phyloP scores from a whole-genome alignment of 2,329 filamentous ascomycete genomes.

The Cytospora mali region DNA sequence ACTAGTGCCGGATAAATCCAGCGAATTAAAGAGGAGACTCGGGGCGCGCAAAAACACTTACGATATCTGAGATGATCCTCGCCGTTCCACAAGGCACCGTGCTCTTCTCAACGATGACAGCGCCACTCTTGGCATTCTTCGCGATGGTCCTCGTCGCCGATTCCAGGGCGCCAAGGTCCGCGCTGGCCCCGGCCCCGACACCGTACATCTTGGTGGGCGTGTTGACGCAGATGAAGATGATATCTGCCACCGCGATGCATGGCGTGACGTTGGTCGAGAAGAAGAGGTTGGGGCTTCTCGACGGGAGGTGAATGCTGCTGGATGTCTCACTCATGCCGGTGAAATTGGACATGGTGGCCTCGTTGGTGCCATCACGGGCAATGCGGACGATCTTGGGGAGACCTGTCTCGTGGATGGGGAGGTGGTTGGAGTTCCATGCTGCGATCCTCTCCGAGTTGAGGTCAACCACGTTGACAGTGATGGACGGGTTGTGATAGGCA shows the following conservation, averaged over 20 bases:
- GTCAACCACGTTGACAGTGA: constrained; percentile 62
- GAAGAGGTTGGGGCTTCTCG: constrained; percentile 55
- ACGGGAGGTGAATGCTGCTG: constrained; percentile 32
- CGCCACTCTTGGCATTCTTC: constrained; percentile 51
- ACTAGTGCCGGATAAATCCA: constrained; percentile 3
- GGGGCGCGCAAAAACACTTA: constrained; percentile 37
- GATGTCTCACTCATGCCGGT: constrained; percentile 6
- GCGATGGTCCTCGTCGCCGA: constrained; percentile 57
- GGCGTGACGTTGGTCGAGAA: constrained; percentile 58
- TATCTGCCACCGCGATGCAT: constrained; percentile 56
- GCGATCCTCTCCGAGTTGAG: constrained; percentile 55
- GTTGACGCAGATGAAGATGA: constrained; percentile 66
- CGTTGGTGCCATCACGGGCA: constrained; percentile 44
- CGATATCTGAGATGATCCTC: constrained; percentile 57
- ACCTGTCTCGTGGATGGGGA: constrained; percentile 64
- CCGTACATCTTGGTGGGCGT: constrained; percentile 64
- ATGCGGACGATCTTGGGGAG: constrained; percentile 55
- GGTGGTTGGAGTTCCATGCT: constrained; percentile 58
- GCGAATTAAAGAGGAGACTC: constrained; percentile 11
- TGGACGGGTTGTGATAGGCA: constrained; percentile 59
- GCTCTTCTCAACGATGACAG: constrained; percentile 66
- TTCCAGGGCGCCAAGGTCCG: constrained; percentile 60
- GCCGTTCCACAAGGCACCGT: constrained; percentile 65
- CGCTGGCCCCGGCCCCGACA: constrained; percentile 57
- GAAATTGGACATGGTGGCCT: constrained; percentile 32